These are phyloP conservation scores for Elongisporangium prolatum DNA, from an alignment of 352 stramenopile species.

Conservation along the genomic window DNA sequence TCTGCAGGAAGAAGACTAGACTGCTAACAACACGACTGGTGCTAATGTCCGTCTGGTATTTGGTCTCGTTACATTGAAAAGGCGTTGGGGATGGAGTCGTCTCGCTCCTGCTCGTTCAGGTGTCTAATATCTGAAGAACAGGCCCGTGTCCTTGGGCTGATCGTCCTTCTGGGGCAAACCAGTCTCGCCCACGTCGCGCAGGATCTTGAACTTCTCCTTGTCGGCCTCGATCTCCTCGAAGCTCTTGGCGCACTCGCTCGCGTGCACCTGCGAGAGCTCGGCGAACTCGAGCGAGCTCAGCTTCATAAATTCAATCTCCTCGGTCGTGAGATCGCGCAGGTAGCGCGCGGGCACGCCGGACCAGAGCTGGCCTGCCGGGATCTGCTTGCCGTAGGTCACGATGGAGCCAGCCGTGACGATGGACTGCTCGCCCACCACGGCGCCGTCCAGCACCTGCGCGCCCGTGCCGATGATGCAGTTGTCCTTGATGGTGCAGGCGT, in stretches of 20 bases:
- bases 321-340: constrained; percentile 77
- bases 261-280: constrained; percentile 73
- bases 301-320: constrained; percentile 89
- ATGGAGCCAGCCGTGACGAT: constrained; percentile 90
- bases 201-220: constrained; percentile 67
- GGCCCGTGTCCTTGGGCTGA: constrained; percentile 68
- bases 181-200: constrained; percentile 76
- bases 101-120: constrained; percentile 1
- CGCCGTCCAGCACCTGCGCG: constrained; percentile 87
- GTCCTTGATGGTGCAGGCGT: constrained; percentile 91
- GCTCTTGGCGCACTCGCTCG: constrained; percentile 70
- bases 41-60: constrained; percentile 4
- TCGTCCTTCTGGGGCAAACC: constrained; percentile 68
- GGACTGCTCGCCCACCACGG: constrained; percentile 82
- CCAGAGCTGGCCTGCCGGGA: constrained; percentile 89
- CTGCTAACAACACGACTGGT: not conserved
- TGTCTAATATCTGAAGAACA: constrained; percentile 90
- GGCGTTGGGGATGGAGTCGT: no score
- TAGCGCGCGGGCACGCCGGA: constrained; percentile 79
- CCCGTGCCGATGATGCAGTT: constrained; percentile 91
- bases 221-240: constrained; percentile 83
- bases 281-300: constrained; percentile 85
- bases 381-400: constrained; percentile 80
- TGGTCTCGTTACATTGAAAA: constrained; percentile 15
- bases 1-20: not conserved